Evolutionary conservation across 805 yeast species (phyloP).

Genomic region (Yamadazyma phyllophila): DNA sequence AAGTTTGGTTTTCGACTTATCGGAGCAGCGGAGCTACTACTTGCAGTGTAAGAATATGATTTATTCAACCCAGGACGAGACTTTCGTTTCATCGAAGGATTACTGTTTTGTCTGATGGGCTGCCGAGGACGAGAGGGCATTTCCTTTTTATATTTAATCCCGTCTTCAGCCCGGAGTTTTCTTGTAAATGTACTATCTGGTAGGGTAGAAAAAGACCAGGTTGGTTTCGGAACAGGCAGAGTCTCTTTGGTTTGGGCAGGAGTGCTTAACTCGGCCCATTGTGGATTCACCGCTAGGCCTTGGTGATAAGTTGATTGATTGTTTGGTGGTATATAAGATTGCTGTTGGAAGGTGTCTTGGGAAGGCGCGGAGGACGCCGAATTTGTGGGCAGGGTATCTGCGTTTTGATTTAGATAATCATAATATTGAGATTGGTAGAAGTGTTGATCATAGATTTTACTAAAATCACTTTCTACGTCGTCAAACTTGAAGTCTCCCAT

Average conservation of each 20-base stretch:
- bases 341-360: slow-evolving; percentile 2
- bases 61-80: slow-evolving; percentile 13
- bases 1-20: slow-evolving; percentile 14
- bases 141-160: slow-evolving; percentile 8
- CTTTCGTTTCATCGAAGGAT: slow-evolving; percentile 12
- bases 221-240: neutral
- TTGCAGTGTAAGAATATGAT: slow-evolving; percentile 11
- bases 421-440: slow-evolving; percentile 3
- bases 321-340: neutral
- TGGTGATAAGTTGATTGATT: neutral
- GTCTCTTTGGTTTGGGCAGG: neutral
- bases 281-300: neutral
- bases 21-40: neutral
- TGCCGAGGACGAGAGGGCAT: slow-evolving; percentile 9
- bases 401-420: slow-evolving; percentile 3
- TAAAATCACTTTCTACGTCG: slow-evolving; percentile 10
- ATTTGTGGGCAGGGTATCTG: neutral
- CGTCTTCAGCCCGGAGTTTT: slow-evolving; percentile 5
- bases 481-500: slow-evolving; percentile 6
- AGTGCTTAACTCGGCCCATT: neutral
- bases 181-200: slow-evolving; percentile 3
- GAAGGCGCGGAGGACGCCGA: neutral
- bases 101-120: slow-evolving; percentile 15
- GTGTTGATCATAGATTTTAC: slow-evolving; percentile 13
- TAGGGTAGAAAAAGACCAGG: neutral